Base-by-base conservation (phyloP, 306 rosid genomes). In the Quercus ilex region DNA sequence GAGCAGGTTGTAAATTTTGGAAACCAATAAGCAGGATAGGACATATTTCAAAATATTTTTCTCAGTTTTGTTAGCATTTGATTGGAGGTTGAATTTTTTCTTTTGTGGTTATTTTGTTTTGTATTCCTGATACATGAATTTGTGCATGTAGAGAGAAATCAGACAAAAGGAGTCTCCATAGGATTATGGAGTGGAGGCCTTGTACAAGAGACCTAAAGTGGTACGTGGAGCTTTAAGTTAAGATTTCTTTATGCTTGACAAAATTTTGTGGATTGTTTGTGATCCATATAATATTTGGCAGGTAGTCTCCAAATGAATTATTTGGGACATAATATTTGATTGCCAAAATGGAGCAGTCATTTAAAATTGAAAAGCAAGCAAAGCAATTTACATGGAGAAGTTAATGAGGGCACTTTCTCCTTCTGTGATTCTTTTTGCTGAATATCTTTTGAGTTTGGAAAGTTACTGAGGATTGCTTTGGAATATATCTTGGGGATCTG, bases 111-210 rank as follows among this genome's bases (percentile, higher is more conserved):
- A 8, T 65, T 65, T 18, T 65, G 46, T 7, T 38, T 38, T 7
- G 1, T 38, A 0, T 38, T 67, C 35, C 51, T 67, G 49, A 67
- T 67, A 67, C n/a, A 35, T 17, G 70, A 79, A 71, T 18, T 80
- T 81, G 38, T 51, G 77, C 25, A 56, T 73, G 87, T 84, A 91
- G 99, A 73, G 84, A 80, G 49, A 80, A 82, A 74, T 73, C 64
- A 76, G 94, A 83, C 62, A 88, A 93, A 85, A 93, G 99, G 98
- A 89, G 91, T 86, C 90, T 95, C 30, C 82, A 83, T 81, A 89
- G 97, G 86, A 79, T 80, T 67, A 78, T 85, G 65, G 96, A 91
- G 67, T 95, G 98, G 98, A 91, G 90, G 43, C 94, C 96, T 82
- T 95, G 98, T 85, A 14, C 91, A 87, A 86, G 93, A 87, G 21